Percentiles rank a stretch among this genome's conserved stretches.
phyloP scores from a whole-genome alignment of 2,329 filamentous ascomycete genomes.

The Aureobasidium sp. region DNA sequence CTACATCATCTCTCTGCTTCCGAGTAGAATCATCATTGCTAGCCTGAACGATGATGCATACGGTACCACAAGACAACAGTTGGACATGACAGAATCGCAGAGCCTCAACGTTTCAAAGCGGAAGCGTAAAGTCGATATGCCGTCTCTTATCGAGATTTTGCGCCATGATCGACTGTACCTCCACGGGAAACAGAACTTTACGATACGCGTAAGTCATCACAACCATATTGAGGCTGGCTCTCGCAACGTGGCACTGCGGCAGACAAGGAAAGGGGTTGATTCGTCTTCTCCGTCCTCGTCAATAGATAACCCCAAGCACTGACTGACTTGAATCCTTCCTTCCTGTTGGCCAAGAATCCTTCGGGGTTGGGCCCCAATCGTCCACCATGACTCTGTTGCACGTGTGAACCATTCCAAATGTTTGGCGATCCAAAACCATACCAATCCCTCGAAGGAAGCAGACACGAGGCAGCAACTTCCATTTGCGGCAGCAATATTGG shows the following conservation, averaged over 20 bases:
- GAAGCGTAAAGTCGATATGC: background rate
- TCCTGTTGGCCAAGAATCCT: background rate
- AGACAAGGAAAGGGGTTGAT: background rate
- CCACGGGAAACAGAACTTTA: background rate
- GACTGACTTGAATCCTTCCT: background rate
- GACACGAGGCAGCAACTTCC: background rate
- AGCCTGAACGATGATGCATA: background rate
- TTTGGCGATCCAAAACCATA: background rate
- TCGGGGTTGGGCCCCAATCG: background rate
- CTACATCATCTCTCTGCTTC: background rate
- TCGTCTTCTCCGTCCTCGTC: background rate
- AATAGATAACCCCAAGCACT: background rate
- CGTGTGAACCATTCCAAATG: constrained; percentile 4
- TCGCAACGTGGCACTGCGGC: background rate
- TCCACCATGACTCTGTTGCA: background rate
- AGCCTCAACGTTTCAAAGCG: constrained; percentile 1
- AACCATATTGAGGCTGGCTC: background rate
- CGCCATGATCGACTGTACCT: constrained; percentile 4
- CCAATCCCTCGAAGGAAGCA: background rate
- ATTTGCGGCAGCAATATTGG: background rate
- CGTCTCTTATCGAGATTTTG: background rate
- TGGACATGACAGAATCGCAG: constrained; percentile 2
- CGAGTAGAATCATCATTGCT: background rate
- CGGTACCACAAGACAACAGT: background rate
- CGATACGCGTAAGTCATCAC: background rate